Conservation (phyloP, 345 rosid species). For the Eucalyptus sideroxylon region DNA sequence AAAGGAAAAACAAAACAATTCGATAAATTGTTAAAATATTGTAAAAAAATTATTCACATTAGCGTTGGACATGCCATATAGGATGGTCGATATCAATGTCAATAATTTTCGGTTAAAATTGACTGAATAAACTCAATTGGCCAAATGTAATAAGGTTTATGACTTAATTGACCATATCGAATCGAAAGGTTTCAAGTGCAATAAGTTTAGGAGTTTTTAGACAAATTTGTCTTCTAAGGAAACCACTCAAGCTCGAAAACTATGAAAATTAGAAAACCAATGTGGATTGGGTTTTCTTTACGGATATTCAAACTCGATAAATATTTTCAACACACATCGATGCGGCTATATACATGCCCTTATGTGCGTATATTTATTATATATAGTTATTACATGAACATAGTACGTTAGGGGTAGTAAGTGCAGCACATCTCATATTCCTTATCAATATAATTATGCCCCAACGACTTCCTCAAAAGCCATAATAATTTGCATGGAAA, state of each 20-base stretch:
- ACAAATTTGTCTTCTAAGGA: background rate
- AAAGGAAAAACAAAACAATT: no score
- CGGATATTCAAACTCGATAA: background rate
- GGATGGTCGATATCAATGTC: rapidly evolving
- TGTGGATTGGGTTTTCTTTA: background rate
- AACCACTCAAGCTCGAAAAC: background rate
- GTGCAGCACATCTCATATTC: background rate
- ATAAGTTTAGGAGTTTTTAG: rapidly evolving
- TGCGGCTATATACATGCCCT: background rate
- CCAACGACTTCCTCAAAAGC: background rate
- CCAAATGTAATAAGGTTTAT: no score
- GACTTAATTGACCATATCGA: rapidly evolving
- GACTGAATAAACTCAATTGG: rapidly evolving
- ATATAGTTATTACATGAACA: background rate
- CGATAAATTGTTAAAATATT: no score
- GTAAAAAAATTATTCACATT: rapidly evolving
- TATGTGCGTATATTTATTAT: background rate
- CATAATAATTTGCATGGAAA: background rate
- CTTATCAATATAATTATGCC: background rate
- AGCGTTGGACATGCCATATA: rapidly evolving
- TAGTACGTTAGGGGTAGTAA: background rate
- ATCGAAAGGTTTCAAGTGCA: background rate
- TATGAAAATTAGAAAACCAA: background rate
- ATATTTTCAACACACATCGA: background rate
- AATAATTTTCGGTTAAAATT: rapidly evolving